These are phyloP conservation scores for Ceratocystis lukuohia DNA, from an alignment of 2,329 filamentous ascomycete genomes.

Conservation along the genomic window DNA sequence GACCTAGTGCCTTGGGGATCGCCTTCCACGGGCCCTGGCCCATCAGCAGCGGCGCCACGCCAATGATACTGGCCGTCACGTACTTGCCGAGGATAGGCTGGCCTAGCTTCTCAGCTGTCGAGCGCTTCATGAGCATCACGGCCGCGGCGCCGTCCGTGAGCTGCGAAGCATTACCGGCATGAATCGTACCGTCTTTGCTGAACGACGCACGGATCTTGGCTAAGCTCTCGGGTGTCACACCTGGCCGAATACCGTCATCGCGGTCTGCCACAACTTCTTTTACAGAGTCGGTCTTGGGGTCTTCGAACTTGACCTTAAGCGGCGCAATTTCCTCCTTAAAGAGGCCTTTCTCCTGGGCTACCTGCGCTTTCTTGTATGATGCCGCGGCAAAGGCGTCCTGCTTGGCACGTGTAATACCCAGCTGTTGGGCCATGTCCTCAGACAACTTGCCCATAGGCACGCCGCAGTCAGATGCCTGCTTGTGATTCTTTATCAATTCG, in stretches of 20 bases:
- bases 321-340: conserved; percentile 88
- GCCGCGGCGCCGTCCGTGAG: conserved; percentile 93
- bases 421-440: conserved; percentile 87
- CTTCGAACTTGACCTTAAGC: conserved; percentile 71
- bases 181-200: conserved; percentile 80
- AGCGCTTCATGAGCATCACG: conserved; percentile 89
- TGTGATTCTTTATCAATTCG: conserved; percentile 67
- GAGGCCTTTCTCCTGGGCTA: conserved; percentile 75
- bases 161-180: conserved; percentile 91
- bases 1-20: conserved; percentile 80
- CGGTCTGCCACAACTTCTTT: conserved; percentile 69
- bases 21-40: conserved; percentile 91
- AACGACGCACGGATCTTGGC: conserved; percentile 84
- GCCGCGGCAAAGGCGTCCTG: conserved; percentile 92
- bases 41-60: conserved; percentile 89
- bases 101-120: conserved; percentile 73
- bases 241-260: conserved; percentile 77
- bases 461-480: conserved; percentile 86
- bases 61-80: conserved; percentile 70
- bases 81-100: conserved; percentile 89
- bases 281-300: conserved; percentile 79
- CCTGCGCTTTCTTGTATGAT: conserved; percentile 79
- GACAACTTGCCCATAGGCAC: conserved; percentile 91
- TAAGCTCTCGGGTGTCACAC: conserved; percentile 79
- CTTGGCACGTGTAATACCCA: conserved; percentile 52